Conservation (phyloP, 345 rosid species). For the Arabis alpina region DNA sequence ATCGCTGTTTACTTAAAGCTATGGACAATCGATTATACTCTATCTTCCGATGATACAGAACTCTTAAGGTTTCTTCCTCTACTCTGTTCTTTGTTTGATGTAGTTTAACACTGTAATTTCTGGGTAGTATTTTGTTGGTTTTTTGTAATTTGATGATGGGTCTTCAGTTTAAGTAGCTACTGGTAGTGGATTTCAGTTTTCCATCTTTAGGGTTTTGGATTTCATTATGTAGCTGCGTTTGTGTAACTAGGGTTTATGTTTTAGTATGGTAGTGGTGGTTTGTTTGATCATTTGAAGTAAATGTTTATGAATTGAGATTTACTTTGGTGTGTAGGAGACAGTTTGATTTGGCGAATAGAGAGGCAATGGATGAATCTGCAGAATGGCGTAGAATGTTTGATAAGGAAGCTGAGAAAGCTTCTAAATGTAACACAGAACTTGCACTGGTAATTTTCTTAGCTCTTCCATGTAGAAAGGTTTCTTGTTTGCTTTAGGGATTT, state of each 20-base stretch:
- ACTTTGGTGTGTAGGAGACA: slow-evolving; percentile 63
- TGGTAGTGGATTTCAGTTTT: background rate
- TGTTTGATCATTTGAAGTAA: background rate
- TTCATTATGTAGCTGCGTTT: background rate
- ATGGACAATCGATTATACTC: slow-evolving; percentile 74
- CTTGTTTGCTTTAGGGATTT: background rate
- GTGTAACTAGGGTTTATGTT: background rate
- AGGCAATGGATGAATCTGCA: slow-evolving; percentile 96
- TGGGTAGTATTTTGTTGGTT: background rate
- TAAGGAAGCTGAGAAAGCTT: slow-evolving; percentile 61
- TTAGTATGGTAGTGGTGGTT: background rate
- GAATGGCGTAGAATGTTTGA: slow-evolving; percentile 90
- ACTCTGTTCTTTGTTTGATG: background rate
- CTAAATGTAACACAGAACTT: slow-evolving; percentile 63
- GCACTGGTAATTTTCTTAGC: slow-evolving; percentile 50
- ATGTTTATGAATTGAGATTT: background rate
- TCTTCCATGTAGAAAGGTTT: slow-evolving; percentile 9
- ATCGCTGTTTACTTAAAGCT: slow-evolving; percentile 70
- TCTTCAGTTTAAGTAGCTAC: slow-evolving; percentile 5
- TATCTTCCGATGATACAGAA: slow-evolving; percentile 68
- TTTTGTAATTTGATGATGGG: background rate
- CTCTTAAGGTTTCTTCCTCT: slow-evolving; percentile 58
- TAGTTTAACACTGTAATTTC: background rate
- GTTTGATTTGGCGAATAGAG: slow-evolving; percentile 88
- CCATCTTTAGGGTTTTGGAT: background rate